phyloP scores from a whole-genome alignment of 2,329 filamentous ascomycete species.

The Claviceps arundinis region DNA sequence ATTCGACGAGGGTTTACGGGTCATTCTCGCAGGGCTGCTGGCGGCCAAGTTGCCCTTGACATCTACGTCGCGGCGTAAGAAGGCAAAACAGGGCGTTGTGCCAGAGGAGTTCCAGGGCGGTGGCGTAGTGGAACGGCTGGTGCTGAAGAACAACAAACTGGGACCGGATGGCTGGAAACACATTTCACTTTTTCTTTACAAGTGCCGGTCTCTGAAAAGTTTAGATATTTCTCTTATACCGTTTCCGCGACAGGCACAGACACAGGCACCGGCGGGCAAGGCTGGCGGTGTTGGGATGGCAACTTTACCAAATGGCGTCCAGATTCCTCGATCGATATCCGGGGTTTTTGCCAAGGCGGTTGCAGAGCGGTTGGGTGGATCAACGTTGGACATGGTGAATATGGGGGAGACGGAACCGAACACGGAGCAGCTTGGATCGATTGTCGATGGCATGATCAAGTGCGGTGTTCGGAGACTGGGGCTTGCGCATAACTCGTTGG shows the following conservation, averaged over 20 bases:
- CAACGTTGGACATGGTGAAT: constrained; percentile 68
- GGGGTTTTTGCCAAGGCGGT: constrained; percentile 66
- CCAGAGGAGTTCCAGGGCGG: constrained; percentile 32
- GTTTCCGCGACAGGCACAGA: constrained; percentile 43
- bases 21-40: constrained; percentile 74
- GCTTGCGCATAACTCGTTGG: constrained; percentile 69
- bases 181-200: constrained; percentile 76
- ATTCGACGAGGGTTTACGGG: constrained; percentile 73
- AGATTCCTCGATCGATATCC: constrained; percentile 22
- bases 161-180: constrained; percentile 83
- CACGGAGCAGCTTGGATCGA: constrained; percentile 54
- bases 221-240: constrained; percentile 77
- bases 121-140: constrained; percentile 74
- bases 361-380: constrained; percentile 60
- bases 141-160: constrained; percentile 86
- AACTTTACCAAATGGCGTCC: constrained; percentile 18
- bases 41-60: constrained; percentile 56
- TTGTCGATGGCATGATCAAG: constrained; percentile 72
- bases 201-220: constrained; percentile 74
- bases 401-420: constrained; percentile 67
- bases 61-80: constrained; percentile 31
- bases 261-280: constrained; percentile 17
- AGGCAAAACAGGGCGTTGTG: constrained; percentile 22
- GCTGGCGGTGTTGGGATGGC: constrained; percentile 10
- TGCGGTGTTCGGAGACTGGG: constrained; percentile 69